phyloP scores from a whole-genome alignment of 257 asterid genomes.

The Ajuga chamaepitys region DNA sequence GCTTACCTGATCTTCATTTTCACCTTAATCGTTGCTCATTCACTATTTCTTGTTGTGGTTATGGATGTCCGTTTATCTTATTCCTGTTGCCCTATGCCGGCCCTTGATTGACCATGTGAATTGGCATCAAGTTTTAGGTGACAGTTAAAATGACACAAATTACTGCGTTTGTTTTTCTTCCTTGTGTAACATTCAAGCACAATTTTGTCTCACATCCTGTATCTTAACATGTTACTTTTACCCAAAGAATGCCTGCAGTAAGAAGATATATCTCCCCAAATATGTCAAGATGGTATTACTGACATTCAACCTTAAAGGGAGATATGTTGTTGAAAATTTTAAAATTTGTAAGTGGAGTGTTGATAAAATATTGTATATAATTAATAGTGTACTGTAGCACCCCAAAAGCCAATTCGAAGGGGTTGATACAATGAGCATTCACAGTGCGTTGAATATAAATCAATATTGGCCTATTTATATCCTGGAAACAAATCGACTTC shows the following conservation, averaged over 20 bases:
- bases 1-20: too few relatives aligned
- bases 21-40: too few relatives aligned
- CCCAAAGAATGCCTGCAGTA: background rate
- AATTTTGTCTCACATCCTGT: background rate
- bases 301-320: background rate
- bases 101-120: background rate
- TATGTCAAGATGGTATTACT: background rate
- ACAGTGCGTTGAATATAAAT: background rate
- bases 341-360: background rate
- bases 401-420: background rate
- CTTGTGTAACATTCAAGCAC: background rate
- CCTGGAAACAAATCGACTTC: background rate
- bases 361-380: background rate
- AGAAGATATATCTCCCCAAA: background rate
- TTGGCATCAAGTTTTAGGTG: conserved; percentile 4
- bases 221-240: background rate
- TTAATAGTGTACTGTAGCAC: background rate
- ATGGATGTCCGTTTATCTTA: background rate
- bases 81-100: background rate
- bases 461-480: background rate
- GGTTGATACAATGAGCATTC: background rate
- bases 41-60: too few relatives aligned
- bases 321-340: background rate
- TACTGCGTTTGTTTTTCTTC: background rate
- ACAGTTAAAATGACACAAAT: background rate